Base-by-base conservation (phyloP, 306 rosid genomes). In the Fragaria ananassa region DNA sequence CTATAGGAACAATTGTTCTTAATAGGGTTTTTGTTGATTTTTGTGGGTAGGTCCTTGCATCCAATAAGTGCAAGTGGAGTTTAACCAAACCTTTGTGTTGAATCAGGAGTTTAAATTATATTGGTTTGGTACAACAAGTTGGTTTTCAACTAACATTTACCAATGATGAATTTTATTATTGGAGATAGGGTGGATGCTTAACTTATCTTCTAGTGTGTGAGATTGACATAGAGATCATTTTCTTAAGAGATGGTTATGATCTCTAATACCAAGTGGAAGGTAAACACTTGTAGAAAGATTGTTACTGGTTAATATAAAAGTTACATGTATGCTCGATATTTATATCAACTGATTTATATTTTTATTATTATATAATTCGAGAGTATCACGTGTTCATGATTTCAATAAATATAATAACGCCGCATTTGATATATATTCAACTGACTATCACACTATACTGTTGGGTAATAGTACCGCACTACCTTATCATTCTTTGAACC, bases 351-450 rank as follows among this genome's bases (percentile, higher is more conserved):
- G 11, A 2, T n/a, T 54, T 2, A 2, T 19, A 15, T 50, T 17
- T 54, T 2, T 0, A 21, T n/a, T n/a, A 1, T 54, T n/a, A 4
- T n/a, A 2, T n/a, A 0, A 1, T 8, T 37, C 1, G 8, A 37
- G 0, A n/a, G 1, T 19, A 53, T 56, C 2, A 54, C 1, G 5
- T 21, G 1, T 21, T 56, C 6, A 0, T 54, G 0, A 37, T 56
- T 56, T 0, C 3, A 0, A 7, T 1, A 0, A 2, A 56, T 56
- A 21, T 7, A 10, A 10, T 1, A 54, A 9, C 0, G 1, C 3
- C 11, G 2, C 0, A 3, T 18, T 54, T 8, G n/a, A 15, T 1
- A 6, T 1, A 15, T 2, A 49, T 14, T 49, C 8, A 3, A 49
- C n/a, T 5, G 0, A 15, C 18, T 15, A 15, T 5, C n/a, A 49